Base-by-base conservation (phyloP, 371 early-diverging fungal genomes). In the Mortierella sp. region DNA sequence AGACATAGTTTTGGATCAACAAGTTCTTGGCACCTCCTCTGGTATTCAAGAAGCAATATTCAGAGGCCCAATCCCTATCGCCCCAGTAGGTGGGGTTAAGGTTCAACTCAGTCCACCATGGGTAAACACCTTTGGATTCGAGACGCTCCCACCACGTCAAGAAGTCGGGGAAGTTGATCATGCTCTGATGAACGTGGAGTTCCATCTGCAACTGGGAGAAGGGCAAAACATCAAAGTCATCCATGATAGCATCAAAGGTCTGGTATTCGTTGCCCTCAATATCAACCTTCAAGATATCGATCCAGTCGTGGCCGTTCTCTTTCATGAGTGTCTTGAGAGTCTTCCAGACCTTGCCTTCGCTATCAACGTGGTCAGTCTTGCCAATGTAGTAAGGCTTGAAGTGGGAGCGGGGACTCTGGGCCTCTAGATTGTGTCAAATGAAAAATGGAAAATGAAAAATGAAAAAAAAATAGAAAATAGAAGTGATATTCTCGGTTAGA, bases 31-130 rank as follows among this genome's bases (percentile, higher is more conserved):
- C 29, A 17, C 79, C 79, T 17, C 79, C 79, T 2, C 64, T 47
- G 10, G 70, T 73, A 64, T 79, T 79, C 53, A 79, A 42, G 64
- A 73, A 79, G 54, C 80, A 79, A 61, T 79, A 79, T 64, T 79
- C 80, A 8, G 67, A 66, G 0, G 80, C 80, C 74, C 74, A 79
- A 13, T 70, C 65, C 6, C 47, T 28, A n/a, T 70, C 51, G 2
- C 68, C 66, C 34, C 15, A 49, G 42, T 23, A 72, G 6, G 58
- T 55, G 13, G 80, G 80, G 75, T 74, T 74, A 60, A 79, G 42
- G 64, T 79, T 79, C 60, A 74, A 35, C 67, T 76, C 71, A 15
- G 76, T 76, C 76, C 76, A 76, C 71, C 76, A 76, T 26, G 76
- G 76, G 67, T 62, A 70, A 10, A 70, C 70, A 8, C 76, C 76